A percentile compares a stretch with the other conserved stretches of the same genome.
Conservation (phyloP, 768 basidiomycete genomes). For the Suillus variegatus region DNA sequence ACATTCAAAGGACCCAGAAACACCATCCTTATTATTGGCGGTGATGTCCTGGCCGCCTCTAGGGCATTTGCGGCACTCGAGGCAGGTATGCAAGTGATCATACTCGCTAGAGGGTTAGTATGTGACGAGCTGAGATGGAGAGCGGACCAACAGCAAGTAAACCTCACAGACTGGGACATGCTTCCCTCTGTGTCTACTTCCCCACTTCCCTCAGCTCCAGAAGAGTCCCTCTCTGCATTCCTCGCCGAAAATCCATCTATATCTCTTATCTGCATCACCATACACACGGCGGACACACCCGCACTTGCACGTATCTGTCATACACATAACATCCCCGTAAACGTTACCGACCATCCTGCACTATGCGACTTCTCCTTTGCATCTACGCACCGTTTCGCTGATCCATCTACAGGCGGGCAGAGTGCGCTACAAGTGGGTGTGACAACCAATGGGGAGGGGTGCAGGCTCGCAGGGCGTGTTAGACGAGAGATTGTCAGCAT, state of each 20-base stretch:
- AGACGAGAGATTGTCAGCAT: conserved; percentile 79
- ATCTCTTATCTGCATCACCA: conserved; percentile 79
- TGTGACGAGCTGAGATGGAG: conserved; percentile 78
- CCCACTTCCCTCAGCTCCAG: neutral
- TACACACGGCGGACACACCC: conserved; percentile 49
- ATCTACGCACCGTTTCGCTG: conserved; percentile 79
- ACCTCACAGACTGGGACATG: conserved; percentile 54
- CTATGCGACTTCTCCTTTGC: conserved; percentile 91
- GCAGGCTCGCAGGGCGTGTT: conserved; percentile 78
- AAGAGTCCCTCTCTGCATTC: conserved; percentile 48
- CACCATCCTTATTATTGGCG: conserved; percentile 72
- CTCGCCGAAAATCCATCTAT: conserved; percentile 36
- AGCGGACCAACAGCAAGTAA: conserved; percentile 53
- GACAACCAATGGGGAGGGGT: conserved; percentile 91
- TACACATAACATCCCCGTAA: conserved; percentile 68
- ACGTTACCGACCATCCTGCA: conserved; percentile 83
- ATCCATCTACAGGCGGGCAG: conserved; percentile 43
- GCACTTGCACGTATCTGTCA: conserved; percentile 58
- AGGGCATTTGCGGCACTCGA: conserved; percentile 83
- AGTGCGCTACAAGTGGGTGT: conserved; percentile 75
- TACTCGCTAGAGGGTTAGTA: conserved; percentile 58
- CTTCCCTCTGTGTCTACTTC: conserved; percentile 39
- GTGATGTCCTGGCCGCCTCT: conserved; percentile 78
- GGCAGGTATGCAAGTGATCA: conserved; percentile 68
- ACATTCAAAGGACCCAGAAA: conserved; percentile 64